phyloP scores from a whole-genome alignment of 306 rosid genomes.

The Lathyrus oleraceus region DNA sequence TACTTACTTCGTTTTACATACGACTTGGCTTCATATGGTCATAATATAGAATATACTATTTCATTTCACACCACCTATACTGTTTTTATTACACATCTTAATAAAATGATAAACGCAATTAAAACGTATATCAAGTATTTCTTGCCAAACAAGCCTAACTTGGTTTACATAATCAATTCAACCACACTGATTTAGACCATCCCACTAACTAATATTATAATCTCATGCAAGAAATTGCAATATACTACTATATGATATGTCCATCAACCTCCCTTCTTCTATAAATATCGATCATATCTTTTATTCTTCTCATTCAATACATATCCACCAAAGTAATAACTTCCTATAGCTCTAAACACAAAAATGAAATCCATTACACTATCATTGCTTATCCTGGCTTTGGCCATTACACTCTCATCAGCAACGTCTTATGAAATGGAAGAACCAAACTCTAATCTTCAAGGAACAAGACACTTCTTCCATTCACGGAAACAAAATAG shows the following conservation, averaged over 20 bases:
- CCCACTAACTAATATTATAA: constrained; percentile 12
- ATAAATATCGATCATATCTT: too few relatives aligned
- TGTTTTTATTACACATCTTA: too few relatives aligned
- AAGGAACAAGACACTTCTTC: constrained; percentile 41
- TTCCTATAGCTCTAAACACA: too few relatives aligned
- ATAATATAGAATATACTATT: background rate
- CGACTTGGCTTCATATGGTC: too few relatives aligned
- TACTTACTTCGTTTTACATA: too few relatives aligned
- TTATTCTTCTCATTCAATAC: too few relatives aligned
- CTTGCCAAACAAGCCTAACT: constrained; percentile 45
- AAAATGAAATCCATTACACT: constrained; percentile 40
- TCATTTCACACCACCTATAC: background rate
- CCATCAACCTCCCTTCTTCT: too few relatives aligned
- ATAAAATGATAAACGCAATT: background rate
- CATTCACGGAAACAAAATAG: constrained; percentile 28
- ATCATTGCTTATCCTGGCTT: too few relatives aligned
- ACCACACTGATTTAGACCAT: constrained; percentile 44
- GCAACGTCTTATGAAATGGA: constrained; percentile 16
- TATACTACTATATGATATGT: too few relatives aligned
- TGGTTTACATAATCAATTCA: background rate
- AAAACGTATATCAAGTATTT: too few relatives aligned
- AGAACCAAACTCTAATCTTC: constrained; percentile 5
- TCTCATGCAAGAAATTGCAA: too few relatives aligned
- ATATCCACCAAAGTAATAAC: too few relatives aligned
- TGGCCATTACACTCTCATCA: constrained; percentile 43